Conservation (phyloP, 2,329 filamentous ascomycete species). For the Ciborinia camelliae region DNA sequence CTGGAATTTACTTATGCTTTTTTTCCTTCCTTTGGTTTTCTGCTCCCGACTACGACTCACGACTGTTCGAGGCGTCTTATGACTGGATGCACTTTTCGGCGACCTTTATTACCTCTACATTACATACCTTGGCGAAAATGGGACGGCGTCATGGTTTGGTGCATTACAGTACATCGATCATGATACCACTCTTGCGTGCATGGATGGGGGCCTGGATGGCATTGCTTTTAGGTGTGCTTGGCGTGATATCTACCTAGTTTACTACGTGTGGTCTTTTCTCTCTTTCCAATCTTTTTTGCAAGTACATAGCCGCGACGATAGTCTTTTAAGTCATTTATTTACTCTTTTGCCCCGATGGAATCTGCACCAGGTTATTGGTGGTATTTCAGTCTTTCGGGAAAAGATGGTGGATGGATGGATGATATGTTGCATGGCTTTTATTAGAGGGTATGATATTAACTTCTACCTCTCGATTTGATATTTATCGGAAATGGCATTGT, state of each 20-base stretch:
- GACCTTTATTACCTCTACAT: constrained; percentile 6
- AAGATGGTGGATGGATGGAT: neutral
- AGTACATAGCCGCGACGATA: constrained; percentile 11
- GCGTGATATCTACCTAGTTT: constrained; percentile 12
- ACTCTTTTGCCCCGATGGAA: neutral
- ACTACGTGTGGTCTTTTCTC: neutral
- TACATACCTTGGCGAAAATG: constrained; percentile 17
- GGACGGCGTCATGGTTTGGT: constrained; percentile 13
- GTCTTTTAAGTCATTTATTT: neutral
- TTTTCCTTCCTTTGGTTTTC: neutral
- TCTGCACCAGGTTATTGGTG: neutral
- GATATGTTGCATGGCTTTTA: neutral
- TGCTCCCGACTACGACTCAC: neutral
- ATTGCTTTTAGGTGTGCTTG: constrained; percentile 16
- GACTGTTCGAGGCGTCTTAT: neutral
- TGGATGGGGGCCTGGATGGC: constrained; percentile 11
- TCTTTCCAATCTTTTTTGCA: neutral
- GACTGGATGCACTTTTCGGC: neutral
- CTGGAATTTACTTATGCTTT: neutral
- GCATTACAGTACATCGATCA: constrained; percentile 17
- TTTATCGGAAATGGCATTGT: neutral
- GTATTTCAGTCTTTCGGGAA: neutral
- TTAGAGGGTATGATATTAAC: neutral
- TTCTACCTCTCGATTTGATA: neutral
- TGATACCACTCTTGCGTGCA: constrained; percentile 17